Evolutionary conservation across 176 grass and related monocot genomes (phyloP).

Genomic region (maize (Zea mays)): DNA sequence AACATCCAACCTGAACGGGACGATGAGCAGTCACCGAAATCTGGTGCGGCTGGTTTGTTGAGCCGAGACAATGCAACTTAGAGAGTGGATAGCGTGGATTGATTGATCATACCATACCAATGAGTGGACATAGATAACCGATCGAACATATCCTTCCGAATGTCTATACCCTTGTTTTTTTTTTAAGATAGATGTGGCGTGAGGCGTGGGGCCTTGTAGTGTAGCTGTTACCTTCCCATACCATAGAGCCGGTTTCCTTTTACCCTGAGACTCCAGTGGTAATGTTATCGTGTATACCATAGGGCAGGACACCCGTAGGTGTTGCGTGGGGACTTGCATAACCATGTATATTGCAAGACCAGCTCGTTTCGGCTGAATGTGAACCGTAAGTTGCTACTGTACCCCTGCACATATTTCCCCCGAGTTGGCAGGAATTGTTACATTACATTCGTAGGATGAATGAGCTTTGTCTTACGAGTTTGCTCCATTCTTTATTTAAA

Average conservation of each 20-base stretch:
- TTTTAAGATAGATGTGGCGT: conserved; percentile 21
- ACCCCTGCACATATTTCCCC: neutral
- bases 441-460: neutral
- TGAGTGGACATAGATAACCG: conserved; percentile 27
- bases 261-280: conserved; percentile 12
- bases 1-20: conserved; percentile 97
- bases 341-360: conserved; percentile 41
- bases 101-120: conserved; percentile 17
- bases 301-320: conserved; percentile 26
- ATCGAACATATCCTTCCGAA: conserved; percentile 15
- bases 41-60: conserved; percentile 38
- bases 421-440: neutral
- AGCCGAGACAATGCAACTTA: conserved; percentile 42
- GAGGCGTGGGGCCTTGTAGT: conserved; percentile 29
- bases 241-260: conserved; percentile 37
- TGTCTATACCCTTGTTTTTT: conserved; percentile 40
- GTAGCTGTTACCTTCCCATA: conserved; percentile 46
- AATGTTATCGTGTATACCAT: conserved; percentile 47
- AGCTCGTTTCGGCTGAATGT: conserved; percentile 25
- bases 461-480: neutral
- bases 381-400: conserved; percentile 26
- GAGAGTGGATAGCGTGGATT: neutral
- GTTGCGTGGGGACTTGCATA: conserved; percentile 34
- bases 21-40: conserved; percentile 85
- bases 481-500: neutral